Base-by-base conservation (phyloP, 2,329 filamentous ascomycete species). In the Ceratocystiopsis minuta region DNA sequence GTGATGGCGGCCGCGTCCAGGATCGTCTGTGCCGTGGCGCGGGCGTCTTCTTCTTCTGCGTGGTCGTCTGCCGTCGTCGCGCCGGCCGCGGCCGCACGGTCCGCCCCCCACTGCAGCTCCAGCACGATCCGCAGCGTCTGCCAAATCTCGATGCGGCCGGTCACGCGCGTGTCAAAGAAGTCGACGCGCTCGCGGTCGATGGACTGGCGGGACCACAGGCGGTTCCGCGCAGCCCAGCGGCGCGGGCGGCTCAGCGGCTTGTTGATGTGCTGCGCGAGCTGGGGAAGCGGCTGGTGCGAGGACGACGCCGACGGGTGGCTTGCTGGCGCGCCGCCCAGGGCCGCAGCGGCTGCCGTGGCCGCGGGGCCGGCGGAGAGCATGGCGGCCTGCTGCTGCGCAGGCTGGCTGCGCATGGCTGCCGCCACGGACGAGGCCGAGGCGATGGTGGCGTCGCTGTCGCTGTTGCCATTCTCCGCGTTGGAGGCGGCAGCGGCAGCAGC, bases 81-180 rank as follows among this genome's bases (percentile, higher is more conserved):
- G 3, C 38, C 42, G 15, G 40, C 34, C 2, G 42, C 38, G 2
- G 39, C 24, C 24, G 24, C 24, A 10, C 24, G 24, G 37, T 50
- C 49, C 24, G 68, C 64, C 12, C 67, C 66, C 62, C 79, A 79
- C 46, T 94, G 57, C 7, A 82, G 62, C 46, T 80, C 71, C 16
- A 85, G 66, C 0, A 78, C 80, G 1, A 75, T 64, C 37, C 70
- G 69, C 14, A 95, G 58, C 0, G 82, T 78, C 50, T 74, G 74
- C 88, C 88, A 96, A 20, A 90, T 70, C 57, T 94, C 83, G 5
- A 68, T 53, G 4, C 75, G 69, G 2, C 85, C 85, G 0, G 80
- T 81, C 15, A 92, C 83, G 38, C 85, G 67, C 2, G 87, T 95
- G 46, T 95, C 86, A 59, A 93, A 96, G 65, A 92, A 95, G 47